These are phyloP conservation scores for Corrigiola litoralis DNA, from an alignment of 179 eudicot species.

Conservation along the genomic window DNA sequence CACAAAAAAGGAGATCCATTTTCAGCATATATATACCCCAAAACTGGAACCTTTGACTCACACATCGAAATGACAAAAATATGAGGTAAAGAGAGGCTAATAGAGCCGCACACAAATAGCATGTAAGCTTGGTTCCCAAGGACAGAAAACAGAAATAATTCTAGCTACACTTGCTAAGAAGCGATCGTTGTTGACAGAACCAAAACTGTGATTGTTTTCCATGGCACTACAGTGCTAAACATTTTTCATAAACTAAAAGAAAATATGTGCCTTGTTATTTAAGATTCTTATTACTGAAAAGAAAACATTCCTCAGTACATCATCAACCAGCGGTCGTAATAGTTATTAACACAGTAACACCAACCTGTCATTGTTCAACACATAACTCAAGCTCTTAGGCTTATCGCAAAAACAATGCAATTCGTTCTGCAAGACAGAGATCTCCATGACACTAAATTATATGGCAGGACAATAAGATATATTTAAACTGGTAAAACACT, in stretches of 20 bases:
- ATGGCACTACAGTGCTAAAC: background rate
- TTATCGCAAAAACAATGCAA: background rate
- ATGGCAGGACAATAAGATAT: background rate
- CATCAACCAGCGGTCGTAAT: no score
- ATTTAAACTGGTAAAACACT: background rate
- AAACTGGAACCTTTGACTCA: no score
- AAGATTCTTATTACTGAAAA: background rate
- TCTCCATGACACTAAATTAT: no score
- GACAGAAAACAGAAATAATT: no score
- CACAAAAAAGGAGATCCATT: no score
- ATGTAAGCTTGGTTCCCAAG: no score
- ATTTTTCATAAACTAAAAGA: background rate
- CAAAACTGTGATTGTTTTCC: no score
- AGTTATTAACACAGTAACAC: background rate
- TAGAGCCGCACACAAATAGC: no score
- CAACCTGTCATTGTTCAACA: background rate
- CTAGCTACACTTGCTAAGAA: no score
- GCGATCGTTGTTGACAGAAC: background rate
- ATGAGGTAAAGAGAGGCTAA: no score
- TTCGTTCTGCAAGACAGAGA: background rate
- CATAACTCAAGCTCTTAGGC: background rate
- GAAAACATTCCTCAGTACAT: background rate
- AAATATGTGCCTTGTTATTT: background rate
- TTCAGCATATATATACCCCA: no score
- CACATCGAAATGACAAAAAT: no score